Evolutionary conservation across 83 land plant species (phyloP), one percentile per base, ranked within the genome.

Genomic region (Picea mariana): DNA sequence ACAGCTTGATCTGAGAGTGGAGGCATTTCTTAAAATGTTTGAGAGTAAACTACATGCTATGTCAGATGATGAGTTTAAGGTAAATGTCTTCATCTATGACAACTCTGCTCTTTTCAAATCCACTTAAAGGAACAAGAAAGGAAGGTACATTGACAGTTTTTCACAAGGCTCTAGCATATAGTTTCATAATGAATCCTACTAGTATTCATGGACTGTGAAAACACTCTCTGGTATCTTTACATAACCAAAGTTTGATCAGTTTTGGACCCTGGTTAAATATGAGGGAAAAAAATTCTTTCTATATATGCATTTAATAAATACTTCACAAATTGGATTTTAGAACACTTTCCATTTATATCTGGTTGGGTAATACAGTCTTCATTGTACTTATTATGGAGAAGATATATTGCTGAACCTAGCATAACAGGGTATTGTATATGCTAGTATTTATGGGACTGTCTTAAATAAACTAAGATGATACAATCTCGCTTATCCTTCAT

Each of bases 31-130:
- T n/a, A n/a, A n/a, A n/a, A n/a, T n/a, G n/a, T n/a, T n/a, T n/a
- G n/a, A n/a, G n/a, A n/a, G n/a, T n/a, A n/a, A n/a, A n/a, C n/a
- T n/a, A n/a, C n/a, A n/a, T n/a, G n/a, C n/a, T n/a, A n/a, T n/a
- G 91, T 80, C 93, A 52, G 82, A 79, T 82, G 95, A 93, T 42
- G 97, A 95, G 69, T 95, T 88, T 80, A 86, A 92, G 93, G 99
- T 87, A 80, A n/a, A 26, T 20, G 8, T 23, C 12, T 42, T 71
- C 75, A 42, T 42, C 6, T 42, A 20, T 72, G 52, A 34, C 4
- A 42, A 47, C 6, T 16, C 40, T 42, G 18, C 11, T 66, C 26
- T 26, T 66, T 20, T 66, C 6, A 66, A 9, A 72, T 72, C 8
- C 49, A 47, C 7, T 40, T 71, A 17, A 38, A 71, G 5, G 49